Evolutionary conservation across 2,329 filamentous ascomycete species (phyloP), one percentile per base, ranked within the genome.

Genomic region (Aspergillus floridensis): DNA sequence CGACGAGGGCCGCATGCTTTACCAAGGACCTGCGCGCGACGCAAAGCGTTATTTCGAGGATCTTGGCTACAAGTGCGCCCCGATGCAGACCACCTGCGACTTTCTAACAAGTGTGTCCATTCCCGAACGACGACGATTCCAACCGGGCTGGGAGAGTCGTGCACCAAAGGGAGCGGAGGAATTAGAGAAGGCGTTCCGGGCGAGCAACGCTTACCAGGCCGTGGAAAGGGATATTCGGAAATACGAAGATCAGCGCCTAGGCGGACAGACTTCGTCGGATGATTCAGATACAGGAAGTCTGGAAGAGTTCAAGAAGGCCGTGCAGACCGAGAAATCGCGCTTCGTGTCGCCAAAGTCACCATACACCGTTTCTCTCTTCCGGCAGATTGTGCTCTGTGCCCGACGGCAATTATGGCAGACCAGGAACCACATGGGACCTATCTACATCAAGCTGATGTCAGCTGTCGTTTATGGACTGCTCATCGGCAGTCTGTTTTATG

Each of bases 401-500:
- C 81, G 85, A 63, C 83, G 90, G 24, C 89, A 93, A 71, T 84
- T 90, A 57, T 91, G 89, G 87, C 83, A 93, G 46, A 83, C 91
- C 31, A 82, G 84, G 64, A 89, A 89, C 19, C 88, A 95, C 70
- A 85, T 81, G 57, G 84, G 84, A 1, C 87, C 89, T 0, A 77
- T 93, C 0, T 87, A 86, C 69, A 91, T 88, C 50, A 92, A 92
- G 63, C 79, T 89, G 54, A 87, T 90, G 71, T 90, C 90, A 66
- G 88, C 89, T 63, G 77, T 92, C 53, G 81, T 87, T 55, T 88
- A 90, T 69, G 83, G 79, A 32, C 79, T 93, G 14, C 86, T 93
- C 61, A 85, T 91, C 50, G 88, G 89, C 1, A 89, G 86, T 1
- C 82, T 93, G 49, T 93, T 92, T 74, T 90, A 90, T 68, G 86